These are phyloP conservation scores for Cyclostephanos invisitatus DNA, from an alignment of 108 stramenopile species.

Conservation along the genomic window DNA sequence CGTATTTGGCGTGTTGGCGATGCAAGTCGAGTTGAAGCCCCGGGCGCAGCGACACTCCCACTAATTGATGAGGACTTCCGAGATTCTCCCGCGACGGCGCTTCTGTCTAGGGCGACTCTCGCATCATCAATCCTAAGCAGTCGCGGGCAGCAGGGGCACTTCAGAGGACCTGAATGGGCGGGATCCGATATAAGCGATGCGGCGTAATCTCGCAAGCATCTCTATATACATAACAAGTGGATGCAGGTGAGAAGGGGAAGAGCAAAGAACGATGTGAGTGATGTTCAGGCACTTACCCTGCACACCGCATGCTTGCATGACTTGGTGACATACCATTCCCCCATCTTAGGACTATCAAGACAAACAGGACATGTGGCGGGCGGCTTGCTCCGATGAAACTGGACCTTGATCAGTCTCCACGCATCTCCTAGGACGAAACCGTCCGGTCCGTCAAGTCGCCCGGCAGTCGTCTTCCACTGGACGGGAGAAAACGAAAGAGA, in stretches of 20 bases:
- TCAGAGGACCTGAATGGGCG: conserved; percentile 63
- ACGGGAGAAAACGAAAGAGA: background rate
- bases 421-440: conserved; percentile 34
- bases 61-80: background rate
- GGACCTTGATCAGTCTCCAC: conserved; percentile 32
- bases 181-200: conserved; percentile 54
- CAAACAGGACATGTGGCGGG: conserved; percentile 42
- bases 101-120: conserved; percentile 44
- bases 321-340: conserved; percentile 59
- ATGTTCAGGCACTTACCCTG: conserved; percentile 15
- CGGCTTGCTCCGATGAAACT: conserved; percentile 14
- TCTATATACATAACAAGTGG: conserved; percentile 1
- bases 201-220: conserved; percentile 61
- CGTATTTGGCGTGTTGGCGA: background rate
- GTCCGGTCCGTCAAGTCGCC: conserved; percentile 41
- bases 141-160: conserved; percentile 67
- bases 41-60: background rate
- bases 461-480: conserved; percentile 38
- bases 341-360: conserved; percentile 26
- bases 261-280: too few species aligned
- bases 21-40: background rate
- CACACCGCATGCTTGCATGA: conserved; percentile 69
- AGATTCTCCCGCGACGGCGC: background rate
- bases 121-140: conserved; percentile 59
- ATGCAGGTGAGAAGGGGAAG: background rate